Base-by-base conservation (phyloP, 2,329 filamentous ascomycete genomes). In the Lasiodiplodia gonubiensis region DNA sequence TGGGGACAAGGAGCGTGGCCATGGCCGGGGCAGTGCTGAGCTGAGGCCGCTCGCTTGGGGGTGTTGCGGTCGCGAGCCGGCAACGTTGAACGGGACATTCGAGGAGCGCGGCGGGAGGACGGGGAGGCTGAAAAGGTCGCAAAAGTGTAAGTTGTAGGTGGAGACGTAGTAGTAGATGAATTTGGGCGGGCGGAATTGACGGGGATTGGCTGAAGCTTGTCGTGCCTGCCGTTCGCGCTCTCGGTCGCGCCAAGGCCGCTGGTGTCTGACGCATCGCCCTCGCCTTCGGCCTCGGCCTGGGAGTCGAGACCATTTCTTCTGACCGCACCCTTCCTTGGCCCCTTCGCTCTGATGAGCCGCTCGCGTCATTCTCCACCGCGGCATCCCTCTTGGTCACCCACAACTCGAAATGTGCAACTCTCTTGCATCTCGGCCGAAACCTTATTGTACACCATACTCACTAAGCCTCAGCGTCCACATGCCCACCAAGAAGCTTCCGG, bases 121-220 rank as follows among this genome's bases (percentile, higher is more conserved):
- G 30, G 30, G 10, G 30, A 33, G 30, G 30, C 30, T 33, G 30
- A 33, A 33, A 33, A 33, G 30, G 30, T 33, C 30, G 30, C 30
- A 33, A 33, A 33, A 33, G 30, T 27, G 48, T 51, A 8, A 21
- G 48, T 11, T 52, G 49, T 30, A 27, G 23, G 21, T 30, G 30
- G 48, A 33, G 30, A 33, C 30, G 8, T 8, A 33, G 30, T 10
- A 33, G 30, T 33, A 33, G 30, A 33, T 33, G 30, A 33, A 33
- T 33, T 33, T 33, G 30, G 54, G 54, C n/a, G n/a, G 4, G 11
- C 48, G 48, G 48, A 8, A 39, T 37, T 14, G 54, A 39, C 35
- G 39, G 33, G 42, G 33, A 37, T 59, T 35, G 54, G 54, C 54
- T 59, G 54, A 25, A 59, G 33, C 54, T 59, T 59, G 54, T 42